Evolutionary conservation across 2,329 filamentous ascomycete species (phyloP).

Genomic region (Leptographium lundbergii): DNA sequence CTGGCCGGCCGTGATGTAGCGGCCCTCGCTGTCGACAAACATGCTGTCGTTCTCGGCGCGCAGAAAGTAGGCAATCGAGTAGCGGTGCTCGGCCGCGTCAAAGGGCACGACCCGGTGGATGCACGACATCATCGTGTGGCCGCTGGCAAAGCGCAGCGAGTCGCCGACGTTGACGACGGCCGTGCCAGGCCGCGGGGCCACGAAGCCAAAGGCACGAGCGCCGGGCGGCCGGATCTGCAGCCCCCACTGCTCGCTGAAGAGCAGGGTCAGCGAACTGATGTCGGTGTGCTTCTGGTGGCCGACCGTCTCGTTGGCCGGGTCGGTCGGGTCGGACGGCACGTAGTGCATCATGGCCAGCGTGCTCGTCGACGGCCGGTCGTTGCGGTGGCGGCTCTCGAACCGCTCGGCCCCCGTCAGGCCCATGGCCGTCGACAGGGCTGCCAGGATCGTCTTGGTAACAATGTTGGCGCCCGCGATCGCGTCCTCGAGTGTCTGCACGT

Average conservation of each 20-base stretch:
- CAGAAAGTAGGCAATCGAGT: constrained; percentile 47
- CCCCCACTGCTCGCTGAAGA: constrained; percentile 44
- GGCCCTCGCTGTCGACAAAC: constrained; percentile 41
- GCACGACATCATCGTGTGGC: constrained; percentile 40
- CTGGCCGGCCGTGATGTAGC: constrained; percentile 37
- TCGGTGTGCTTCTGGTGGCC: constrained; percentile 30
- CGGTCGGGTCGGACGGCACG: constrained; percentile 30
- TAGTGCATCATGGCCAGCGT: constrained; percentile 45
- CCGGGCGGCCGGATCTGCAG: constrained; percentile 36
- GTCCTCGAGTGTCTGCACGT: constrained; percentile 35
- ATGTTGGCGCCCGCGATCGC: constrained; percentile 37
- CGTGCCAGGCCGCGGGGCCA: constrained; percentile 35
- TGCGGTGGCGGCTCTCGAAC: constrained; percentile 39
- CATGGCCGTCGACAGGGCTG: constrained; percentile 35
- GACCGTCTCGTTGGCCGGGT: constrained; percentile 21
- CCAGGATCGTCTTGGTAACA: constrained; percentile 35
- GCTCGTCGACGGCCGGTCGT: constrained; percentile 33
- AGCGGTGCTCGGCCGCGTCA: constrained; percentile 38
- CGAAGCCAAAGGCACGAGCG: constrained; percentile 35
- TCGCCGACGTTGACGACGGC: constrained; percentile 48
- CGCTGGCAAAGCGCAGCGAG: constrained; percentile 41
- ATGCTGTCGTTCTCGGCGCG: constrained; percentile 42
- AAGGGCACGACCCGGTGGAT: constrained; percentile 45
- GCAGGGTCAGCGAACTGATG: constrained; percentile 35
- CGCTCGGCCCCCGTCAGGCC: constrained; percentile 30